Evolutionary conservation across 2,329 filamentous ascomycete genomes (phyloP), one percentile per base, ranked within the genome.

Genomic region (Davidsoniella virescens): DNA sequence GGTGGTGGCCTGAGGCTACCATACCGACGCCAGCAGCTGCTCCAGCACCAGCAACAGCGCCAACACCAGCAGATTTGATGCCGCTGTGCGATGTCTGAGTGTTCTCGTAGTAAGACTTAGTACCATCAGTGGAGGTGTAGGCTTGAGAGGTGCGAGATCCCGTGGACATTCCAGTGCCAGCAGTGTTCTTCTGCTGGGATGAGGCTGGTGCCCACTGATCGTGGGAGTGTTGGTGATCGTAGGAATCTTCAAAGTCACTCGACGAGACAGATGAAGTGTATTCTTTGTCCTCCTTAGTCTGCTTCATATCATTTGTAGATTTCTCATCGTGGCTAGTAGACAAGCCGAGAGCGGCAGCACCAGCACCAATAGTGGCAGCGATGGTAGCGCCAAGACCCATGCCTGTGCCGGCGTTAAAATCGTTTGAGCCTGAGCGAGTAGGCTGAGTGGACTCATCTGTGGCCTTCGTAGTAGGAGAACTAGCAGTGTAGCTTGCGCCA

Each of bases 251-350:
- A 26, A 44, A 53, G 9, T 53, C 47, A 38, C 47, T 44, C 4
- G 47, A 50, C 12, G 48, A 51, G 16, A 53, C 44, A 16, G 52
- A 53, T 38, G 47, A 50, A 2, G 52, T 43, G 29, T 53, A 53
- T 33, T 51, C 47, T 39, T 50, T 44, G 7, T 47, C 17, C 14
- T 40, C 47, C 36, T 37, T 47, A 25, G 14, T 8, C 12, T 41
- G 20, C 39, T 41, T 26, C 18, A 16, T n/a, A n/a, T 9, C 39
- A 16, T 41, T 10, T 9, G 44, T 12, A 33, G 29, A 33, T 4
- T 17, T 37, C 2, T 50, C 47, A 18, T 50, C 44, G 18, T 53
- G 52, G 29, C 44, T 53, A 14, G 36, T 25, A 6, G 44, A 37
- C 36, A 53, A 18, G 8, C 52, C 52, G 25, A 53, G 40, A 14